Percentiles rank a stretch among this genome's conserved stretches.
These are phyloP conservation scores for Suillus fuscotomentosus DNA, from an alignment of 768 basidiomycete genomes.

Conservation along the genomic window DNA sequence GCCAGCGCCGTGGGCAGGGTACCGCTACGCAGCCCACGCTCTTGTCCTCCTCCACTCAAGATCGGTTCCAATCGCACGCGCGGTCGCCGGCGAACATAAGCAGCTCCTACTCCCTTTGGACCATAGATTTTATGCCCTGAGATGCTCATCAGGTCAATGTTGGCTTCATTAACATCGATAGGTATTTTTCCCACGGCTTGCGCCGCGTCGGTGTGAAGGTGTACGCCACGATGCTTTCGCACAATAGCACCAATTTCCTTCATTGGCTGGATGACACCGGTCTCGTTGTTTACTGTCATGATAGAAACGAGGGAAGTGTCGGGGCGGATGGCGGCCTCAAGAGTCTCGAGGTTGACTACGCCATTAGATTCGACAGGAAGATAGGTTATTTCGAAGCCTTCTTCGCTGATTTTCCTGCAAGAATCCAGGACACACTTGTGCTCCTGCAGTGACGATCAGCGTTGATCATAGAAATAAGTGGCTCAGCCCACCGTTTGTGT, in stretches of 20 bases:
- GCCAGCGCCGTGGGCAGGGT: constrained; percentile 86
- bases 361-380: constrained; percentile 92
- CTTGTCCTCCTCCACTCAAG: constrained; percentile 94
- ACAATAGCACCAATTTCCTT: constrained; percentile 89
- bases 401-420: constrained; percentile 91
- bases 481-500: constrained; percentile 75
- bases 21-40: constrained; percentile 93
- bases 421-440: constrained; percentile 99
- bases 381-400: constrained; percentile 97
- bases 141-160: constrained; percentile 93
- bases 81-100: constrained; percentile 90
- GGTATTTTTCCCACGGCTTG: constrained; percentile 93
- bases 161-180: constrained; percentile 91
- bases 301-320: constrained; percentile 94
- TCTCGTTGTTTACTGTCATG: constrained; percentile 99
- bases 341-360: constrained; percentile 69
- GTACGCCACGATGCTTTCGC: constrained; percentile 84
- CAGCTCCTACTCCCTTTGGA: constrained; percentile 93
- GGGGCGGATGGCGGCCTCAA: constrained; percentile 87
- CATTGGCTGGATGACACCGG: constrained; percentile 96
- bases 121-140: constrained; percentile 98
- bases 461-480: background rate
- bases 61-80: constrained; percentile 94
- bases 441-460: constrained; percentile 52
- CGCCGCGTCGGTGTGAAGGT: constrained; percentile 97